Percentiles rank a stretch among this genome's conserved stretches.
phyloP scores from a whole-genome alignment of 2,329 filamentous ascomycete species.

The Pseudogymnoascus sp. region DNA sequence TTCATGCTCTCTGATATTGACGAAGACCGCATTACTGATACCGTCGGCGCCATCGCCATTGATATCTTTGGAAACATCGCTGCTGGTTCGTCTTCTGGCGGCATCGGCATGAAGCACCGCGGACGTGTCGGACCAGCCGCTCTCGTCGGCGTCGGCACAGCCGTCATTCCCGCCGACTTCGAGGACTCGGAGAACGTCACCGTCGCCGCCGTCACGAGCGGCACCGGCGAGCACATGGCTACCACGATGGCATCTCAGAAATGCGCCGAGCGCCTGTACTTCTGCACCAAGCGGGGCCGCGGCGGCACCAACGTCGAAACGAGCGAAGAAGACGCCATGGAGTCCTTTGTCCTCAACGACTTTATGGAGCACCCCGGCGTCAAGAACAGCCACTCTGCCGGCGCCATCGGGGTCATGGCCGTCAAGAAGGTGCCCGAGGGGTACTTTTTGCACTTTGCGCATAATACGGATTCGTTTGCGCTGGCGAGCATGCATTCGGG shows the following conservation, averaged over 20 bases:
- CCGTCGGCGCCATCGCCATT: conserved; percentile 90
- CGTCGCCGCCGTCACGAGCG: conserved; percentile 82
- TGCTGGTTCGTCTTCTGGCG: conserved; percentile 89
- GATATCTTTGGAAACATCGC: conserved; percentile 82
- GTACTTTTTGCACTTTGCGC: conserved; percentile 82
- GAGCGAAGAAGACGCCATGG: conserved; percentile 70
- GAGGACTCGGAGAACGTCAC: conserved; percentile 60
- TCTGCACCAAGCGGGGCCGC: conserved; percentile 51
- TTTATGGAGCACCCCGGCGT: conserved; percentile 92
- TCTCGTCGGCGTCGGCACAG: conserved; percentile 82
- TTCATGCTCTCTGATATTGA: conserved; percentile 10
- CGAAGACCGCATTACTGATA: conserved; percentile 74
- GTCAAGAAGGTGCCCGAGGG: conserved; percentile 76
- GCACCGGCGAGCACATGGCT: conserved; percentile 96
- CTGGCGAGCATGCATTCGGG: conserved; percentile 80
- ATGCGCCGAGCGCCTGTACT: conserved; percentile 78
- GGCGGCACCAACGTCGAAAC: conserved; percentile 56
- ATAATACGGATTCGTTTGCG: conserved; percentile 88
- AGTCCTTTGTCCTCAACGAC: conserved; percentile 72
- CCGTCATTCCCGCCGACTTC: conserved; percentile 69
- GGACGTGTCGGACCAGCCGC: conserved; percentile 89
- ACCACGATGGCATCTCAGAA: conserved; percentile 85
- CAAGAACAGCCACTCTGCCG: conserved; percentile 66
- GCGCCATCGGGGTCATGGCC: conserved; percentile 82
- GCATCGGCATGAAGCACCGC: conserved; percentile 96